Conservation (phyloP, 768 basidiomycete genomes). For the Termitomyces sp. region DNA sequence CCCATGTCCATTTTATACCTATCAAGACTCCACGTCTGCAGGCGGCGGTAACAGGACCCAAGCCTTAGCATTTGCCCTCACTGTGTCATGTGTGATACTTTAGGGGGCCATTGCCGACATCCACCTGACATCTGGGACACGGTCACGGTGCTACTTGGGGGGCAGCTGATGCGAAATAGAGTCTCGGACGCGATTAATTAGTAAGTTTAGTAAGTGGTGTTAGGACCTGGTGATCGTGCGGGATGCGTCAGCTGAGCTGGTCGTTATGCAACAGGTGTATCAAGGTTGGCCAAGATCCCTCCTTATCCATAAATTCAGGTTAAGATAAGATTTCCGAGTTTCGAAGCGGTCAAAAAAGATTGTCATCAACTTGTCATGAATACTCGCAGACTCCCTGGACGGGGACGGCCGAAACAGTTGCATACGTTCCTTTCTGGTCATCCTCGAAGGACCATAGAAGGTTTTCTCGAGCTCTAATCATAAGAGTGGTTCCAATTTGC, state of each 20-base stretch:
- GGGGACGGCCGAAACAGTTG: too few relatives aligned
- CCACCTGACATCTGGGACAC: conserved; percentile 13
- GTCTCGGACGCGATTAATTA: conserved; percentile 11
- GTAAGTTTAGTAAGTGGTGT: background rate
- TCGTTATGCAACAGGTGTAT: conserved; percentile 8
- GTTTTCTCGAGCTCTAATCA: too few relatives aligned
- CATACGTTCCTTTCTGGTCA: too few relatives aligned
- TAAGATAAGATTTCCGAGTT: too few relatives aligned
- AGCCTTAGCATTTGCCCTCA: background rate
- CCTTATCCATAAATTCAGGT: background rate
- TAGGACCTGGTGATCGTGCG: conserved; percentile 15
- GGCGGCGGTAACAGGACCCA: conserved; percentile 6
- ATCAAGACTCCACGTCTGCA: background rate
- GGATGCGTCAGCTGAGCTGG: conserved; percentile 15
- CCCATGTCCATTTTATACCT: conserved; percentile 15
- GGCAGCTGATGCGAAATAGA: conserved; percentile 12
- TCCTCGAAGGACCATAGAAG: too few relatives aligned
- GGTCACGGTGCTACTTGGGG: conserved; percentile 13
- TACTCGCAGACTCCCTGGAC: too few relatives aligned
- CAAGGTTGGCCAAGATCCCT: background rate
- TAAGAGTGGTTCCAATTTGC: too few relatives aligned
- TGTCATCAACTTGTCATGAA: too few relatives aligned
- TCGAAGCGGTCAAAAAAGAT: too few relatives aligned
- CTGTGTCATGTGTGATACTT: conserved; percentile 10
- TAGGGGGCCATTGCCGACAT: conserved; percentile 12